Evolutionary conservation across 2,329 filamentous ascomycete genomes (phyloP).

Genomic region (Aspergillus awamori): DNA sequence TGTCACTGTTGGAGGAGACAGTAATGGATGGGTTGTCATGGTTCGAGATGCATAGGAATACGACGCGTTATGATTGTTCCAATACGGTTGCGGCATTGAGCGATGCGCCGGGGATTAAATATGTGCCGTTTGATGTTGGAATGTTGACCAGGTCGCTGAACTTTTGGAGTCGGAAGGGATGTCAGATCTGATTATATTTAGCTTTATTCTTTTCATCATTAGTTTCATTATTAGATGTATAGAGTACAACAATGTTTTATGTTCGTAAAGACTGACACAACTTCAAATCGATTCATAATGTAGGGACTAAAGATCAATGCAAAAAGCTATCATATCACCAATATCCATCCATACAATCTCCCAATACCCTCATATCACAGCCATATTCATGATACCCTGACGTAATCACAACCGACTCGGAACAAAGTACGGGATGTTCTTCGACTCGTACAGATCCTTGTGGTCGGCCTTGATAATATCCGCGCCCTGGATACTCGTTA

Average conservation of each 20-base stretch:
- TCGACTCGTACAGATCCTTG: slow-evolving; percentile 28
- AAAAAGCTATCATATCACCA: too few species aligned
- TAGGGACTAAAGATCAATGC: neutral
- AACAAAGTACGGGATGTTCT: slow-evolving; percentile 25
- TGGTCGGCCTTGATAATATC: slow-evolving; percentile 33
- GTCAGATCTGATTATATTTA: neutral
- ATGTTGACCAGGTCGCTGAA: neutral
- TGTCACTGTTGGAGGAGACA: slow-evolving; percentile 45
- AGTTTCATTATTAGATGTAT: too few species aligned
- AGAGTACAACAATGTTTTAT: too few species aligned
- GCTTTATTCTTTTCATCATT: too few species aligned
- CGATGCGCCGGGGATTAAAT: neutral
- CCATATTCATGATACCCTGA: neutral
- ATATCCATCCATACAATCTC: too few species aligned
- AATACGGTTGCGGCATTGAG: slow-evolving; percentile 14
- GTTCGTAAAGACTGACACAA: too few species aligned
- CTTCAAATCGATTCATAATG: too few species aligned
- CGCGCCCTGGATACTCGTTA: slow-evolving; percentile 25
- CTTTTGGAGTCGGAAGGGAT: neutral
- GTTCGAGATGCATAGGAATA: slow-evolving; percentile 21
- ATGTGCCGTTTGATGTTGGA: neutral
- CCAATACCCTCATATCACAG: neutral
- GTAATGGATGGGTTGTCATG: slow-evolving; percentile 35
- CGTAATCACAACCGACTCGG: slow-evolving; percentile 18
- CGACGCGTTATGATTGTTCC: slow-evolving; percentile 13